These are phyloP conservation scores for Fraxinus velutina DNA, from an alignment of 305 asterid genomes.

Conservation along the genomic window DNA sequence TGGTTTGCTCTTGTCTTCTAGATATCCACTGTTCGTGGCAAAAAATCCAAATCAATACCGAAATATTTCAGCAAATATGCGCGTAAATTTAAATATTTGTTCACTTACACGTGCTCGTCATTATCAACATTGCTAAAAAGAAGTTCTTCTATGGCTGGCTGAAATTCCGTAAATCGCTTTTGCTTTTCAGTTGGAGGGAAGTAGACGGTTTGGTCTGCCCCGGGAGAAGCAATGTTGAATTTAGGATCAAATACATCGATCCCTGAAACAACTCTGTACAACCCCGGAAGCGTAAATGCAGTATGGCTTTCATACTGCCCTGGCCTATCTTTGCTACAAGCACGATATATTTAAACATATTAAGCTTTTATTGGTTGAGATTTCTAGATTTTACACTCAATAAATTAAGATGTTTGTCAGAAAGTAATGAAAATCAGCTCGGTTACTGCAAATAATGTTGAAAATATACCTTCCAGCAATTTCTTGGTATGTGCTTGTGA, in stretches of 20 bases:
- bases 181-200: slow-evolving; percentile 68
- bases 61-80: neutral
- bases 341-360: neutral
- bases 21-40: slow-evolving; percentile 50
- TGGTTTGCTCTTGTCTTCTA: slow-evolving; percentile 75
- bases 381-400: neutral
- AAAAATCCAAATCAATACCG: neutral
- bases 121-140: slow-evolving; percentile 61
- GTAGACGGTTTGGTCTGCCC: slow-evolving; percentile 81
- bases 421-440: neutral
- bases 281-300: slow-evolving; percentile 79
- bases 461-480: slow-evolving; percentile 75
- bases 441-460: neutral
- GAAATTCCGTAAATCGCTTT: slow-evolving; percentile 53
- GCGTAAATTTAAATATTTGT: neutral
- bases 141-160: slow-evolving; percentile 66
- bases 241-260: slow-evolving; percentile 81
- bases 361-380: neutral
- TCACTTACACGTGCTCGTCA: slow-evolving; percentile 73
- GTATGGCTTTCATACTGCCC: slow-evolving; percentile 91
- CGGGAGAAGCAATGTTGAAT: slow-evolving; percentile 85
- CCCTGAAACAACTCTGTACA: slow-evolving; percentile 74
- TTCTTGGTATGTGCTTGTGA: slow-evolving; percentile 91
- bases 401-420: neutral
- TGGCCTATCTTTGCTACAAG: slow-evolving; percentile 78